Evolutionary conservation across 768 basidiomycete genomes (phyloP).

Genomic region (Saitozyma podzolica): DNA sequence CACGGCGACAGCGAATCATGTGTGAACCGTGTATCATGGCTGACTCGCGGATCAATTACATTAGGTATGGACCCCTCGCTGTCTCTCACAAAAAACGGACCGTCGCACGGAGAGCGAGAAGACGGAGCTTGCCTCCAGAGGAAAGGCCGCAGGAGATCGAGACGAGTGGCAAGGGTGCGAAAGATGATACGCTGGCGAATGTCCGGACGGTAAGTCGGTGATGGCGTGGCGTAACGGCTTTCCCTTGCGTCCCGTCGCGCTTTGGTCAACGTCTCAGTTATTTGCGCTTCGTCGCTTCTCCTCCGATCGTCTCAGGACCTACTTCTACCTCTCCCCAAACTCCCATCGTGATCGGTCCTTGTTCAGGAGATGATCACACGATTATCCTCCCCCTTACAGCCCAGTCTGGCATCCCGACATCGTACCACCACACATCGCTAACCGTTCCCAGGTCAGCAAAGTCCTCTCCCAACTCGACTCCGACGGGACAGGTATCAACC

Average conservation of each 20-base stretch:
- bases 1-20: no score
- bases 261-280: no score
- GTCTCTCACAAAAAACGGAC: constrained; percentile 79
- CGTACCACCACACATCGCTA: neutral
- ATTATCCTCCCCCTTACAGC: neutral
- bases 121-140: constrained; percentile 66
- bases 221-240: no score
- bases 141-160: constrained; percentile 67
- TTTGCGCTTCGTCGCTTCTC: no score
- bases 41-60: no score
- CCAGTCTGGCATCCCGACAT: no score
- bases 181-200: constrained; percentile 17
- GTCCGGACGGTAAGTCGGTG: constrained; percentile 56
- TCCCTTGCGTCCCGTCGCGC: no score
- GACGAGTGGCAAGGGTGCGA: constrained; percentile 19
- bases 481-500: constrained; percentile 60
- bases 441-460: constrained; percentile 60
- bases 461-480: constrained; percentile 57
- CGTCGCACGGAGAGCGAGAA: constrained; percentile 65
- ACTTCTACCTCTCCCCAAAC: neutral
- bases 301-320: no score
- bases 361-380: neutral
- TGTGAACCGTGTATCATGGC: no score
- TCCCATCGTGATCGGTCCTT: neutral
- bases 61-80: constrained; percentile 86